Base-by-base conservation (phyloP, 441 rosid species). In the Pelargonium myrrhifolium region DNA sequence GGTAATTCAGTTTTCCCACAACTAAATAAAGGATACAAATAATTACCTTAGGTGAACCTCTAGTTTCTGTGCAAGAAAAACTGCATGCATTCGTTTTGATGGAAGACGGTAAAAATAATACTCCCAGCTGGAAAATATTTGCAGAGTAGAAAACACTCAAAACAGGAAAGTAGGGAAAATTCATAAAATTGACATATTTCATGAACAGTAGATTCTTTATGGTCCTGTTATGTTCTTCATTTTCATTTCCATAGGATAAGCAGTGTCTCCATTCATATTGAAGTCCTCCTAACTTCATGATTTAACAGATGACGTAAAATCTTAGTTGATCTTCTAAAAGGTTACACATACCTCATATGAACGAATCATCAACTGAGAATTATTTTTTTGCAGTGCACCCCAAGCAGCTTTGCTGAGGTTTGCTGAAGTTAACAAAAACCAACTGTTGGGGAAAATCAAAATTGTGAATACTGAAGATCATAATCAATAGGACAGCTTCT, bases 321-420 rank as follows among this genome's bases (percentile, higher is more conserved):
- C 31, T 28, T 28, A 28, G 31, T 28, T 28, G 31, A 28, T 28
- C 1, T 4, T 28, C 31, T 28, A 28, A 3, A 4, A 28, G 31
- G 31, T 28, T 28, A 28, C 31, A 62, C 62, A 61, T 80, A 89
- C 99, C 96, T 93, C 97, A 7, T 89, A 93, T 55, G 99, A 91
- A 75, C 97, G 92, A 65, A 89, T 83, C 99, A 91, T 93, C 77
- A 93, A 77, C 78, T 91, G 99, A 51, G 97, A 87, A 74, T 86
- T 87, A 72, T 88, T 93, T 81, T 91, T 93, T 78, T 93, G 97
- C 64, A 91, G 84, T 69, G 96, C 87, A 70, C 97, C 99, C 99
- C 97, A 91, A 20, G 99, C 96, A 62, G 97, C 96, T 85, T 91
- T 91, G 82, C 99, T 91, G 64, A 93, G 97, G 74, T 93, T 91